Evolutionary conservation across 768 basidiomycete genomes (phyloP).

Genomic region (Russula emetica): DNA sequence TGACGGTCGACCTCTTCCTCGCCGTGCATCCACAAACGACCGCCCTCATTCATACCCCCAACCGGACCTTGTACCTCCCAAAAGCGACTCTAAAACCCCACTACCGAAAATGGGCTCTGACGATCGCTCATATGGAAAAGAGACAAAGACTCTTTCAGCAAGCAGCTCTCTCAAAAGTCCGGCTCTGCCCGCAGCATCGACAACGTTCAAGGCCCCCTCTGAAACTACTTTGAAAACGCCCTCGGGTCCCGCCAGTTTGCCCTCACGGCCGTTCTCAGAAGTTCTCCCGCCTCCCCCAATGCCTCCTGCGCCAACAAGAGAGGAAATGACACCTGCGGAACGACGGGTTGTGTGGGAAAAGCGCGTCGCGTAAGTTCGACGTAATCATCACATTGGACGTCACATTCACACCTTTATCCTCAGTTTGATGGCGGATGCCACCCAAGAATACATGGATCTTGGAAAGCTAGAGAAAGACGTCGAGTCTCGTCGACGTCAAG

Average conservation of each 20-base stretch:
- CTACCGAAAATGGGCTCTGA: background rate
- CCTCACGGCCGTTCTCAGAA: background rate
- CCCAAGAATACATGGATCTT: slow-evolving; percentile 22
- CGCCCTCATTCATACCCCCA: background rate
- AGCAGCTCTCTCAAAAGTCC: background rate
- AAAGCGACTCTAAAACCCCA: background rate
- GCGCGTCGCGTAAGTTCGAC: slow-evolving; percentile 39
- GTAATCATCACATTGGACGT: slow-evolving; percentile 1
- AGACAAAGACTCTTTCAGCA: background rate
- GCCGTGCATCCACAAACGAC: background rate
- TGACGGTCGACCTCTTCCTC: slow-evolving; percentile 4
- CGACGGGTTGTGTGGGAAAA: slow-evolving; percentile 39
- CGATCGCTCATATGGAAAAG: background rate
- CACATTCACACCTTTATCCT: background rate
- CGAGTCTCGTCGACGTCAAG: slow-evolving; percentile 29
- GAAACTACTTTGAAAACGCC: background rate
- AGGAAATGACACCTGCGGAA: slow-evolving; percentile 36
- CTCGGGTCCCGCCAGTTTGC: background rate
- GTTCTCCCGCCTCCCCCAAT: slow-evolving; percentile 13
- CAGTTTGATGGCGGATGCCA: slow-evolving; percentile 37
- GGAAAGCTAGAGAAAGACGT: slow-evolving; percentile 25
- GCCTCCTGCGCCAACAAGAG: background rate
- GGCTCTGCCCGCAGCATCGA: background rate
- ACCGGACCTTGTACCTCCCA: background rate
- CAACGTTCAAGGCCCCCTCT: background rate